Conservation (phyloP, 2,329 filamentous ascomycete genomes). For the Sarocladium oryzae region DNA sequence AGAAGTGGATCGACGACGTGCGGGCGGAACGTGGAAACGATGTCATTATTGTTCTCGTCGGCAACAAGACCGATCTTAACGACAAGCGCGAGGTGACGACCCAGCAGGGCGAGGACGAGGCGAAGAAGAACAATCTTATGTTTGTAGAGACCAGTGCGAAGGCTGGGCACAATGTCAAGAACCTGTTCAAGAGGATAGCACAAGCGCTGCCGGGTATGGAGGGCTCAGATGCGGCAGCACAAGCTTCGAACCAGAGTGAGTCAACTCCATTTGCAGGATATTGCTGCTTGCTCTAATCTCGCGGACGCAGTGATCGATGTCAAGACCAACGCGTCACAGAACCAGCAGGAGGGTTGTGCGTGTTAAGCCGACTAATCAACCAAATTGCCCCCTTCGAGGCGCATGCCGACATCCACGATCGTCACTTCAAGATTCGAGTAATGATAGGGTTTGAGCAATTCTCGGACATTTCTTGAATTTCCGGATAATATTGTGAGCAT, state of each 20-base stretch:
- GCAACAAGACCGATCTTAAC: constrained; percentile 98
- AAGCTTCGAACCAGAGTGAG: constrained; percentile 71
- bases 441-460: neutral
- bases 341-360: constrained; percentile 65
- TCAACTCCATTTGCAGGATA: constrained; percentile 16
- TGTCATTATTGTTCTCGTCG: constrained; percentile 96
- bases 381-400: too few species aligned
- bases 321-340: constrained; percentile 68
- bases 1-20: constrained; percentile 99
- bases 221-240: constrained; percentile 71
- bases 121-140: constrained; percentile 96
- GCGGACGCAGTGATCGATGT: constrained; percentile 74
- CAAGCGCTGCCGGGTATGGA: constrained; percentile 98
- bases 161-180: constrained; percentile 96
- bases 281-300: neutral
- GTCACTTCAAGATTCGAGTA: neutral
- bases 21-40: constrained; percentile 94
- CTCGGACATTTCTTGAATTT: neutral
- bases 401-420: neutral
- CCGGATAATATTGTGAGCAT: neutral
- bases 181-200: constrained; percentile 93
- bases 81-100: constrained; percentile 98
- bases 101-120: constrained; percentile 93
- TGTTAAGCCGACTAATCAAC: constrained; percentile 21
- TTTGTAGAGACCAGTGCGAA: constrained; percentile 99